A percentile compares a stretch with the other conserved stretches of the same genome.
Conservation (phyloP, 441 rosid genomes). For the Omphalea diandra region DNA sequence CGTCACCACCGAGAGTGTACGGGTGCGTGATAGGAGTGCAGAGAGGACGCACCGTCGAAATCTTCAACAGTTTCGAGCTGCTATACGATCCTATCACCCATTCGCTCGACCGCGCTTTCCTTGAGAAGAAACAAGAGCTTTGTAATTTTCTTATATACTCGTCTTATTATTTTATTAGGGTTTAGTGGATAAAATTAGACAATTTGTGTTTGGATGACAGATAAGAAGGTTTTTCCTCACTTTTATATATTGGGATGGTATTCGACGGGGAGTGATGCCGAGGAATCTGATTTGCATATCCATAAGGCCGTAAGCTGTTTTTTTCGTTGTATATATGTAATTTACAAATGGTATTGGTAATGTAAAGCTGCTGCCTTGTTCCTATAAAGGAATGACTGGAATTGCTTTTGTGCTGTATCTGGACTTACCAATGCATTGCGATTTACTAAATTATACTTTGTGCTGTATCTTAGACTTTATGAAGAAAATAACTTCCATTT, state of each 20-base stretch:
- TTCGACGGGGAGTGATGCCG: conserved; percentile 84
- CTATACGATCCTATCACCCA: conserved; percentile 66
- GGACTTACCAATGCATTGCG: neutral
- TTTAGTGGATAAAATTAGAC: neutral
- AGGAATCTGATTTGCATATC: conserved; percentile 85
- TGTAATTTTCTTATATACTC: conserved; percentile 37
- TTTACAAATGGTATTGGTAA: neutral
- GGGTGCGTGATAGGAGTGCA: conserved; percentile 93
- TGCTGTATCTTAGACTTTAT: neutral
- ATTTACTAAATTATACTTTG: neutral
- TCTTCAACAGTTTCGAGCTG: conserved; percentile 98
- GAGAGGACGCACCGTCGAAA: conserved; percentile 93
- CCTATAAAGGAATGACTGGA: neutral
- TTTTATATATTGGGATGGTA: conserved; percentile 93
- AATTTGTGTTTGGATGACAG: conserved; percentile 30
- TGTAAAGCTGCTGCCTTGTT: neutral
- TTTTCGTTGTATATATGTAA: neutral
- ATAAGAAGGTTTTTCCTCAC: conserved; percentile 93
- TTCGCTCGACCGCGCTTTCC: conserved; percentile 80
- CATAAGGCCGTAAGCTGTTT: conserved; percentile 72
- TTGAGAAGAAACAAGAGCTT: conserved; percentile 96
- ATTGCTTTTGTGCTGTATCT: neutral
- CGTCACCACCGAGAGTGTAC: conserved; percentile 64
- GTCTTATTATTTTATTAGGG: neutral
- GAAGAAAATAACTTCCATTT: neutral